Percentiles rank a stretch among this genome's conserved stretches.
Conservation (phyloP, 345 rosid species). For the Hibiscus tridactylites region DNA sequence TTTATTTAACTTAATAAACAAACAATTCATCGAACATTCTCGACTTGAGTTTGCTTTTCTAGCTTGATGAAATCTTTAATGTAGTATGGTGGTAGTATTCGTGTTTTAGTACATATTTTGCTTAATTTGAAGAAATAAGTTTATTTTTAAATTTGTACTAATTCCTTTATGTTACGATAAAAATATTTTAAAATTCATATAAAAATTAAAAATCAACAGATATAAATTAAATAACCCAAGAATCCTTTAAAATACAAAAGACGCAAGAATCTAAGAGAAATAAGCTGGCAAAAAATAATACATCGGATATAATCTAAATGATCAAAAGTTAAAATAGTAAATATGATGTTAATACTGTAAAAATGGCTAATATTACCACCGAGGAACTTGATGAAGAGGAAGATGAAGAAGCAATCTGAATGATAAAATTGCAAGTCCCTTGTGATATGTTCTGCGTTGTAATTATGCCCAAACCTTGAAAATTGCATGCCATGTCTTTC, state of each 20-base stretch:
- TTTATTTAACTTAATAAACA: too few species aligned
- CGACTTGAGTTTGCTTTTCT: too few species aligned
- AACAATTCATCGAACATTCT: too few species aligned
- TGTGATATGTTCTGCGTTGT: constrained; percentile 51
- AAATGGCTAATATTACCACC: not conserved
- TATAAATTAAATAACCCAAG: too few species aligned
- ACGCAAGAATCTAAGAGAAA: not conserved
- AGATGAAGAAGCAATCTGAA: constrained; percentile 33
- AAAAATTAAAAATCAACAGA: too few species aligned
- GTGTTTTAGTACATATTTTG: too few species aligned
- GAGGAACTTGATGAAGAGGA: constrained; percentile 7
- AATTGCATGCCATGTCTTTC: constrained; percentile 51
- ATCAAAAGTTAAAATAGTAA: not conserved
- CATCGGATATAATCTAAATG: not conserved
- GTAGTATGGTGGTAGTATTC: too few species aligned
- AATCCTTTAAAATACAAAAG: not conserved
- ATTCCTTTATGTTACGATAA: too few species aligned
- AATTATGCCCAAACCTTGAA: constrained; percentile 46
- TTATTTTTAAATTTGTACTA: too few species aligned
- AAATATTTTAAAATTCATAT: too few species aligned
- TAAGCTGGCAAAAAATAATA: not conserved
- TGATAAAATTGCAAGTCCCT: constrained; percentile 51
- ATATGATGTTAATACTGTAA: not conserved
- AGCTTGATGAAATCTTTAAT: too few species aligned
- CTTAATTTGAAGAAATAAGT: too few species aligned